Evolutionary conservation across 768 basidiomycete genomes (phyloP).

Genomic region (Pisolithus microcarpus): DNA sequence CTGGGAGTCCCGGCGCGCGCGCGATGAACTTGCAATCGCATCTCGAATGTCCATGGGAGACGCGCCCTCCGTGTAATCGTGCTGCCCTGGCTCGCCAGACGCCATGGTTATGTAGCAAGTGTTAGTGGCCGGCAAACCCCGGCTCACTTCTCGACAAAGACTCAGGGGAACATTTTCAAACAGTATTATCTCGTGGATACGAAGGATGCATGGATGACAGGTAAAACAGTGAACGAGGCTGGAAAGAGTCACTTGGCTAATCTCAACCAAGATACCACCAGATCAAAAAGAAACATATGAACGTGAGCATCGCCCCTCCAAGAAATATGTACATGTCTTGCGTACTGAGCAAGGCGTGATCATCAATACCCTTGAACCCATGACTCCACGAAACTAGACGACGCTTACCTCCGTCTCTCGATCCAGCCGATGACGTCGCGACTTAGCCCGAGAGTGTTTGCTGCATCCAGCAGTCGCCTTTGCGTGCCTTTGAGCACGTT

Average conservation of each 20-base stretch:
- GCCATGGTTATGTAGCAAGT: constrained; percentile 10
- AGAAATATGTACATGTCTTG: constrained; percentile 95
- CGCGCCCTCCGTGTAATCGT: constrained; percentile 86
- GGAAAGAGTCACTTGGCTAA: background rate
- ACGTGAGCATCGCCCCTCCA: constrained; percentile 77
- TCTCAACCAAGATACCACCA: constrained; percentile 76
- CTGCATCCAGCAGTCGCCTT: constrained; percentile 75
- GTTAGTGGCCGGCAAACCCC: background rate
- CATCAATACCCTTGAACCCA: constrained; percentile 6
- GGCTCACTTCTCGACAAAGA: no score
- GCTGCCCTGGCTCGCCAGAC: constrained; percentile 5
- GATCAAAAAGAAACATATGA: constrained; percentile 90
- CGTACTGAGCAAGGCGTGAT: constrained; percentile 43
- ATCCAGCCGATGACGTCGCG: constrained; percentile 97
- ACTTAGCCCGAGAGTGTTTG: constrained; percentile 91
- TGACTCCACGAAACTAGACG: background rate
- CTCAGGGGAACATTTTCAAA: no score
- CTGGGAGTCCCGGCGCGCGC: constrained; percentile 61
- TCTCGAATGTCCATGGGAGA: constrained; percentile 64
- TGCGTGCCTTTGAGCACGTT: constrained; percentile 95
- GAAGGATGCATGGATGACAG: background rate
- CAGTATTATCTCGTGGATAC: background rate
- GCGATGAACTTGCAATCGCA: constrained; percentile 46
- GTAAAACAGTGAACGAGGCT: background rate
- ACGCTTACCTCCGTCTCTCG: constrained; percentile 74